Conservation (phyloP, 225 moss, liverwort and hornwort species). For the Ulota crispa region DNA sequence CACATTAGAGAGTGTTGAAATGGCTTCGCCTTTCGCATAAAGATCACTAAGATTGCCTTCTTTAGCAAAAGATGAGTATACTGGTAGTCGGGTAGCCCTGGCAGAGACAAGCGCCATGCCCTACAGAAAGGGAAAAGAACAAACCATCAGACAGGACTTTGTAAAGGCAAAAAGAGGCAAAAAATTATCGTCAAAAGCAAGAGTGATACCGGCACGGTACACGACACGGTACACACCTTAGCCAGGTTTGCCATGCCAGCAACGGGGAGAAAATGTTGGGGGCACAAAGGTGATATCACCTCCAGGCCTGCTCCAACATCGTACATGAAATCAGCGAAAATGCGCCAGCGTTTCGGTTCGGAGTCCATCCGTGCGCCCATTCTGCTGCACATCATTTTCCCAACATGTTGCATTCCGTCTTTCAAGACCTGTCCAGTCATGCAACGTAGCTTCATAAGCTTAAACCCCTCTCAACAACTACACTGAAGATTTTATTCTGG, state of each 20-base stretch:
- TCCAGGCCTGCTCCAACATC: slow-evolving; percentile 93
- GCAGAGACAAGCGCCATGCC: slow-evolving; percentile 99
- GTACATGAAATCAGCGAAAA: slow-evolving; percentile 96
- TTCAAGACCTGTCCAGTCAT: slow-evolving; percentile 75
- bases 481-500: background rate
- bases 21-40: slow-evolving; percentile 98
- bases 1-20: slow-evolving; percentile 94
- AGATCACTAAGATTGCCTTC: slow-evolving; percentile 98
- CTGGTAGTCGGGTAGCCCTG: slow-evolving; percentile 88
- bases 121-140: slow-evolving; percentile 32
- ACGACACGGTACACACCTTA: slow-evolving; percentile 50
- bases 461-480: background rate
- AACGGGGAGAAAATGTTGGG: slow-evolving; percentile 88
- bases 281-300: slow-evolving; percentile 88
- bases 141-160: slow-evolving; percentile 1
- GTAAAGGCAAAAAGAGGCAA: background rate
- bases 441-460: background rate
- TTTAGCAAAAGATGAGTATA: slow-evolving; percentile 90
- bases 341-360: slow-evolving; percentile 99
- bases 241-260: slow-evolving; percentile 97
- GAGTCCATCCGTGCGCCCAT: slow-evolving; percentile 97
- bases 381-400: slow-evolving; percentile 92
- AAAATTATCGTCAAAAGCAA: background rate
- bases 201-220: background rate
- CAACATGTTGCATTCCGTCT: slow-evolving; percentile 99